Evolutionary conservation across 108 stramenopile species (phyloP), one percentile per base, ranked within the genome.

Genomic region (Skeletonema menzelii): DNA sequence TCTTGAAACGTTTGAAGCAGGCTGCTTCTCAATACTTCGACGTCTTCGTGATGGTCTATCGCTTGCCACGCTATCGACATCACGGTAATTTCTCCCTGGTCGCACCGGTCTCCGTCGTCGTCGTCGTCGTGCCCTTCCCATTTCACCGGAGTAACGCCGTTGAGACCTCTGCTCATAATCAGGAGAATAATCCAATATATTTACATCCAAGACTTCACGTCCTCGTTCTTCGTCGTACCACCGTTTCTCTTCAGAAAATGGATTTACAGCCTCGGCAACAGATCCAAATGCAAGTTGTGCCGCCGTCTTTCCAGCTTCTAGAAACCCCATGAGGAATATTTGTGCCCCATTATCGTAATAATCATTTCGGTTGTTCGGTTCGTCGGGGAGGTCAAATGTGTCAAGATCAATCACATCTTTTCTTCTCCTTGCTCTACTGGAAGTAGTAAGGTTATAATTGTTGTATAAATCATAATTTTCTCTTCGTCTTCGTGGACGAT

Each of bases 301-400:
- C 5, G 79, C 79, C 28, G 72, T 65, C 37, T 74, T 80, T 4
- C 79, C 79, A 4, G 68, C 79, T 40, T 80, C 79, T 14, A 59
- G 11, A 64, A 80, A 80, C 1, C 79, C 79, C 79, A 80, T 80
- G 5, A 80, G 27, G 42, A 80, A 74, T 13, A 80, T 74, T 42
- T 80, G 79, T 34, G 73, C 27, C n/a, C 79, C 79, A 31, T 80
- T 80, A 20, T 67, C 61, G 26, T 79, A 79, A 30, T 31, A 35
- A 27, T 28, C 13, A 27, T 46, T 20, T 19, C 40, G 20, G 1
- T 31, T 44, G 15, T 15, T 20, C 30, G 64, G 57, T 59, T 60
- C 53, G 30, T 67, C 44, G 3, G 30, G 57, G 11, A 31, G 12
- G 15, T 34, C 44, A 27, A 49, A 56, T 24, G 20, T 56, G 19